Conservation (phyloP, 495 filamentous ascomycete species). For the Cryomyces minteri region DNA sequence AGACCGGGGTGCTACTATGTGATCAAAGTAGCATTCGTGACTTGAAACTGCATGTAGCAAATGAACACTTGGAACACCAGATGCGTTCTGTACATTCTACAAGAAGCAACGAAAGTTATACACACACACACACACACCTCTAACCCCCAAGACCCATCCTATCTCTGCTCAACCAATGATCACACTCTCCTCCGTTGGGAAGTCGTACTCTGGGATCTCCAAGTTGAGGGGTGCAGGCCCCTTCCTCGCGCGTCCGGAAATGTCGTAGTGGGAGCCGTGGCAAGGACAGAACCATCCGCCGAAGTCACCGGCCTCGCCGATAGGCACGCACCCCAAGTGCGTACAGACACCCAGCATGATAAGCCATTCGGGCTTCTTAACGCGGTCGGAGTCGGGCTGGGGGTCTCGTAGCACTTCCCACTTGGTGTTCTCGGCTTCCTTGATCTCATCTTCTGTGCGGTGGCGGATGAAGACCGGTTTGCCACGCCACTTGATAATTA, state of each 20-base stretch:
- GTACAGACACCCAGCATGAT: constrained; percentile 99
- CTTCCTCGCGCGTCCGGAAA: constrained; percentile 89
- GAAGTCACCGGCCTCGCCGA: constrained; percentile 94
- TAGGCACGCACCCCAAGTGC: constrained; percentile 95
- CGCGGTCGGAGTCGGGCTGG: constrained; percentile 75
- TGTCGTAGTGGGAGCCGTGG: constrained; percentile 99
- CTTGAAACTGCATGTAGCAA: no score
- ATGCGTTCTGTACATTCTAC: no score
- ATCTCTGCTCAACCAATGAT: constrained; percentile 21
- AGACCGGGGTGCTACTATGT: no score
- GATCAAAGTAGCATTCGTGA: no score
- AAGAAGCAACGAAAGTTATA: no score
- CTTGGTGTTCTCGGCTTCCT: constrained; percentile 34
- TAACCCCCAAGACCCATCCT: no score
- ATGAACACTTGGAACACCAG: no score
- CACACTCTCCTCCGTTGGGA: constrained; percentile 21
- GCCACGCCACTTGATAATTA: constrained; percentile 99
- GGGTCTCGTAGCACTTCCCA: constrained; percentile 75
- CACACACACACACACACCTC: no score
- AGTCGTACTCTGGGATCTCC: constrained; percentile 76
- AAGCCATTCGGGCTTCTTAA: constrained; percentile 96
- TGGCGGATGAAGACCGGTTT: constrained; percentile 99
- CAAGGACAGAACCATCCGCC: constrained; percentile 99
- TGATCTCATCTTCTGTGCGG: constrained; percentile 57
- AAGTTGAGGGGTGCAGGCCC: constrained; percentile 94